Base-by-base conservation (phyloP, 176 grass and related monocot genomes). In the Ananas comosus region DNA sequence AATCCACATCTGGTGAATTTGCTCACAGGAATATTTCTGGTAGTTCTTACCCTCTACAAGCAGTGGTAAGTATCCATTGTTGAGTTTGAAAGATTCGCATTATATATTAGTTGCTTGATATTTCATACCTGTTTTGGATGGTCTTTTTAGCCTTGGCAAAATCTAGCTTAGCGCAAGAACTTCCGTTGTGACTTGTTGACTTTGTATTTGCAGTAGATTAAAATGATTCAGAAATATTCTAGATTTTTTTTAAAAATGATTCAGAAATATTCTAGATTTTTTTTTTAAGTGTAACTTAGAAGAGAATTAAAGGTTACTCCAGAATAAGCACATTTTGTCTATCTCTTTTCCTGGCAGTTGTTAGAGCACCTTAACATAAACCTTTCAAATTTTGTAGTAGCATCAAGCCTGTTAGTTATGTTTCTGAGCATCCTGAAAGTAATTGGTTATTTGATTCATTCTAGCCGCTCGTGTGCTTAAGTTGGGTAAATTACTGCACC, bases 41-140 rank as follows among this genome's bases (percentile, higher is more conserved):
- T 67, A 72, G 72, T 71, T 16, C 74, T 33, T 88, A 85, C 83
- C 69, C 84, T 83, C 73, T 80, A 69, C 82, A 88, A 88, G 66
- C 71, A 75, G 56, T 63, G 80, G 90, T 99, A 80, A 74, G 64
- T 72, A 50, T 61, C 56, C 53, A 57, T 17, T 57, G 53, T 57
- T 6, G 13, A 57, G 13, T 57, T 17, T 57, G n/a, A 13, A 61
- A 19, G 17, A 61, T 21, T 23, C 3, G 9, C 10, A 24, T 63
- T 17, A 17, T 11, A 11, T 12, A 63, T 63, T 11, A 12, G 10
- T 63, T 63, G 58, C 11, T 24, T 17, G 12, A 23, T 63, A 16
- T 63, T 63, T 63, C 2, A 24, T 63, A 42, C 33, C 33, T 42
- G 4, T 42, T 42, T 42, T 42, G 4, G 33, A 5, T 42, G 33